These are phyloP conservation scores for Penicillium flavigenum DNA, from an alignment of 495 filamentous ascomycete genomes.

Conservation along the genomic window DNA sequence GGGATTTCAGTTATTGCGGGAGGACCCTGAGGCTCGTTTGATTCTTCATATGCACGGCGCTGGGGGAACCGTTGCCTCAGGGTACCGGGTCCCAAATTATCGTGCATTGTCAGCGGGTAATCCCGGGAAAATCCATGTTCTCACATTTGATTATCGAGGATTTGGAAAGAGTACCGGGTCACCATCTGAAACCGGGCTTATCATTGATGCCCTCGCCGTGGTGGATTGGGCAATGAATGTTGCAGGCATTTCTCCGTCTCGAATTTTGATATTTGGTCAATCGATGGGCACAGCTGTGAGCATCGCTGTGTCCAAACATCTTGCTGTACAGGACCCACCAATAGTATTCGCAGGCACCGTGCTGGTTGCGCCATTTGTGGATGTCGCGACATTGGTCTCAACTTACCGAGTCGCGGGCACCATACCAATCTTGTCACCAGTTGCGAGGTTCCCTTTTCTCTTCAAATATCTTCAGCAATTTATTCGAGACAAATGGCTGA, in stretches of 20 bases:
- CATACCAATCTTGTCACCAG: conserved; percentile 44
- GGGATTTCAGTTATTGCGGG: conserved; percentile 59
- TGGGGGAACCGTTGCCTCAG: conserved; percentile 64
- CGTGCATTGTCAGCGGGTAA: conserved; percentile 59
- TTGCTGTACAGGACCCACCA: conserved; percentile 39
- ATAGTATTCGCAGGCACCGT: conserved; percentile 36
- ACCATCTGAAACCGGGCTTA: conserved; percentile 70
- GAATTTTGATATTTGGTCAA: conserved; percentile 73
- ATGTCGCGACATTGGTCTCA: conserved; percentile 42
- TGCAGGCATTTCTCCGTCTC: conserved; percentile 59
- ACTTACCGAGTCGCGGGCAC: conserved; percentile 47
- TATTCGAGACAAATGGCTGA: conserved; percentile 47
- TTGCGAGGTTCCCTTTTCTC: conserved; percentile 40
- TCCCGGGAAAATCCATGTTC: conserved; percentile 56
- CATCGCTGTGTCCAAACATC: conserved; percentile 61
- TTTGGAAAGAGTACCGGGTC: conserved; percentile 69
- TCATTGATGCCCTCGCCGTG: conserved; percentile 63
- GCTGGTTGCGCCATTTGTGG: conserved; percentile 44
- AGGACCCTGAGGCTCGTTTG: conserved; percentile 59
- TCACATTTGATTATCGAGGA: conserved; percentile 76
- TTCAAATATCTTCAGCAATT: conserved; percentile 38
- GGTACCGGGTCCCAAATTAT: conserved; percentile 60
- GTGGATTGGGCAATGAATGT: conserved; percentile 66
- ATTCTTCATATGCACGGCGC: conserved; percentile 58
- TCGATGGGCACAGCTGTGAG: conserved; percentile 76